These are phyloP conservation scores for Eimeria acervulina DNA, from an alignment of 169 alveolate genomes.

Conservation along the genomic window DNA sequence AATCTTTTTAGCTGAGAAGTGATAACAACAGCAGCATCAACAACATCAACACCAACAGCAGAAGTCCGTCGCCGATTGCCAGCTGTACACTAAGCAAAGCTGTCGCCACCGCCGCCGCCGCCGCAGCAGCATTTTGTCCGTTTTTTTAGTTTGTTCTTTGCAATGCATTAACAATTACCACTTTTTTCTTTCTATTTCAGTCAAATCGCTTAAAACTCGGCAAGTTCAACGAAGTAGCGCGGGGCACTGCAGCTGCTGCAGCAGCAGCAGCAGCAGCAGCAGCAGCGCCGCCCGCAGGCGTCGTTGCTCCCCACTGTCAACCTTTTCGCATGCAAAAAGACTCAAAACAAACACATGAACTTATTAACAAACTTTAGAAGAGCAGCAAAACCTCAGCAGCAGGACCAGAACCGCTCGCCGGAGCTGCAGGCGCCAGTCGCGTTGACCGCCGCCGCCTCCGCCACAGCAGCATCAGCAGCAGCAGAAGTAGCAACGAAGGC, in stretches of 20 bases:
- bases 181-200: neutral
- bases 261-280: neutral
- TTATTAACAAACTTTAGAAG: neutral
- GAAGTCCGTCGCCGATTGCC: constrained; percentile 1
- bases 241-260: constrained; percentile 12
- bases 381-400: neutral
- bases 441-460: constrained; percentile 7
- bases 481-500: neutral
- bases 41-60: constrained; percentile 15
- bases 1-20: neutral
- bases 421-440: neutral
- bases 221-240: neutral
- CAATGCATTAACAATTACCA: neutral
- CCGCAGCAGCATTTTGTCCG: neutral
- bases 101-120: neutral
- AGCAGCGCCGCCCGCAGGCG: neutral
- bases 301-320: neutral
- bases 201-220: neutral
- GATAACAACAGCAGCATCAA: constrained; percentile 13
- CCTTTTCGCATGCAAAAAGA: neutral
- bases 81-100: neutral
- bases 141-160: neutral
- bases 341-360: neutral
- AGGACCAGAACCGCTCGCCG: neutral
- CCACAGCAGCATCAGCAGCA: neutral